Evolutionary conservation across 176 grass and related monocot genomes (phyloP).

Genomic region (Areca catechu): DNA sequence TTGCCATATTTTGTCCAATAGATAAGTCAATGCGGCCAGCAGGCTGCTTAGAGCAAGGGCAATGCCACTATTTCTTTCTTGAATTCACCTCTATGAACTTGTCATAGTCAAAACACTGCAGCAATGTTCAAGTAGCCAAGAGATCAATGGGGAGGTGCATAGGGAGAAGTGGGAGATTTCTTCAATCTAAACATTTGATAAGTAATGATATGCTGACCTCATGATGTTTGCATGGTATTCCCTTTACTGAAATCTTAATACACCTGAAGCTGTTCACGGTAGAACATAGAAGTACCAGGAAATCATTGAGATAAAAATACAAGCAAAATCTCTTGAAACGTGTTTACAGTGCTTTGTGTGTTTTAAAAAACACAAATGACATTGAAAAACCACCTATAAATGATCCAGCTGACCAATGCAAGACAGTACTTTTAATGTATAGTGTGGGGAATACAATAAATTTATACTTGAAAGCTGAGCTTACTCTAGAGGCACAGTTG

Average conservation of each 20-base stretch:
- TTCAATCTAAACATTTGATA: conserved; percentile 1
- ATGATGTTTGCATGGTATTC: conserved; percentile 76
- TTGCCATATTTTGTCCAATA: conserved; percentile 73
- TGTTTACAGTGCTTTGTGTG: too few relatives aligned
- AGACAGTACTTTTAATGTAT: too few relatives aligned
- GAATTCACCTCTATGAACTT: conserved; percentile 91
- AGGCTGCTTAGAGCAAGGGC: conserved; percentile 69
- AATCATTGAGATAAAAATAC: too few relatives aligned
- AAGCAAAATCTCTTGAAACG: too few relatives aligned
- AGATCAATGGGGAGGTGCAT: background rate
- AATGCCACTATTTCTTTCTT: conserved; percentile 74
- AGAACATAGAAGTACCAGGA: background rate
- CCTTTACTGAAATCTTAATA: conserved; percentile 71
- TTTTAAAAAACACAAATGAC: too few relatives aligned
- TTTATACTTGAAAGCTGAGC: too few relatives aligned
- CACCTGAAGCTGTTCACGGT: conserved; percentile 55
- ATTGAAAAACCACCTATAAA: too few relatives aligned
- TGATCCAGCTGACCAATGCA: too few relatives aligned
- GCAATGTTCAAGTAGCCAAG: conserved; percentile 2
- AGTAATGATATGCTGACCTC: conserved; percentile 40
- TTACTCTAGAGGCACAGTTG: too few relatives aligned
- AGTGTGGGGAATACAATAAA: too few relatives aligned
- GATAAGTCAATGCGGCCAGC: conserved; percentile 50
- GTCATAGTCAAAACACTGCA: conserved; percentile 94
- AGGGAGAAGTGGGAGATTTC: background rate